phyloP scores from a whole-genome alignment of 2,329 filamentous ascomycete species.

The Penicillium sp. region DNA sequence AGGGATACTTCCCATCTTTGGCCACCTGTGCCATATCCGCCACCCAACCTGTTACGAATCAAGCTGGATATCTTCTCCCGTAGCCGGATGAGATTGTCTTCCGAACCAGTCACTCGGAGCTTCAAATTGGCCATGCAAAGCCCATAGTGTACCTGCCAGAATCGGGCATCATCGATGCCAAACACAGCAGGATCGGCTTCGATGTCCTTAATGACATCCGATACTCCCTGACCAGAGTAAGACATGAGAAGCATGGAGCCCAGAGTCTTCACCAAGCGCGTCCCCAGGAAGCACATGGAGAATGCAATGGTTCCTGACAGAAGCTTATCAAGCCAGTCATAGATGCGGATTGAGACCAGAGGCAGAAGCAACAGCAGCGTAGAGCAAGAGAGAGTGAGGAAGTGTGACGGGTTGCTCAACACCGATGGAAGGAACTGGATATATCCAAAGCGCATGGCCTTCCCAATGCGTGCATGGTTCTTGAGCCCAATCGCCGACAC shows the following conservation, averaged over 20 bases:
- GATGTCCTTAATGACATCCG: conserved; percentile 78
- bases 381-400: conserved; percentile 86
- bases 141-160: conserved; percentile 98
- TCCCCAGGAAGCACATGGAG: conserved; percentile 83
- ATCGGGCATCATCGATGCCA: conserved; percentile 81
- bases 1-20: conserved; percentile 91
- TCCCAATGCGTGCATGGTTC: conserved; percentile 89
- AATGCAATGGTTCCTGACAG: conserved; percentile 78
- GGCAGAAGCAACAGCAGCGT: conserved; percentile 74
- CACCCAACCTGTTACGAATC: conserved; percentile 80
- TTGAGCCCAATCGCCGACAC: conserved; percentile 81
- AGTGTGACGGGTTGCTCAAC: conserved; percentile 92
- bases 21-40: conserved; percentile 75
- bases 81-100: conserved; percentile 67
- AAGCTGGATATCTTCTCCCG: conserved; percentile 72
- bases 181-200: conserved; percentile 72
- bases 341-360: conserved; percentile 73
- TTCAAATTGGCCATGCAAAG: conserved; percentile 94
- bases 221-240: conserved; percentile 61
- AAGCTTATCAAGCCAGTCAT: conserved; percentile 76
- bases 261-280: conserved; percentile 76
- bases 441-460: conserved; percentile 81
- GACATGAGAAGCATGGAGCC: conserved; percentile 96
- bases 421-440: conserved; percentile 77
- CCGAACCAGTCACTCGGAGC: conserved; percentile 67